Percentiles rank a stretch among this genome's conserved stretches.
Conservation (phyloP, 129 eudicot genomes). For the Artemisia argyi region DNA sequence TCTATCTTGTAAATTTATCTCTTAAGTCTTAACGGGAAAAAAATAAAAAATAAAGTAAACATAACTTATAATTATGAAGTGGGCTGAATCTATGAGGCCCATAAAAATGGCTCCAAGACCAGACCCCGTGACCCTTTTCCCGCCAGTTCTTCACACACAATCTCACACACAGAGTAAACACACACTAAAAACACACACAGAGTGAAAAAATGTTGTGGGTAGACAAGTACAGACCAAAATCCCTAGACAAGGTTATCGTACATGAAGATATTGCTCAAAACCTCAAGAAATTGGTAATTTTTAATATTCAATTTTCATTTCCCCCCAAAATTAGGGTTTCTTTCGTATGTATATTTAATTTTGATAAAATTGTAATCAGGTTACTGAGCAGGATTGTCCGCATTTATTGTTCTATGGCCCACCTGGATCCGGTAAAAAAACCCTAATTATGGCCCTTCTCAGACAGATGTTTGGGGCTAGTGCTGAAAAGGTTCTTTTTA, state of each 20-base stretch:
- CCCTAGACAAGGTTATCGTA: conserved; percentile 90
- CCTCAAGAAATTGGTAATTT: conserved; percentile 80
- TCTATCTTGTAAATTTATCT: too few species aligned
- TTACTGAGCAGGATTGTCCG: conserved; percentile 95
- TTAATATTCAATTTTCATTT: background rate
- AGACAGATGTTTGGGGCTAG: conserved; percentile 95
- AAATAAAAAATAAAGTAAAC: too few species aligned
- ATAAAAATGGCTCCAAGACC: conserved; percentile 24
- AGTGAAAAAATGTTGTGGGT: conserved; percentile 84
- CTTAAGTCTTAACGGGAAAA: too few species aligned
- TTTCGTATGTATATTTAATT: conserved; percentile 3
- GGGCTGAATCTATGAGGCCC: background rate
- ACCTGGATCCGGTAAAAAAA: conserved; percentile 94
- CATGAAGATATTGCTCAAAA: conserved; percentile 88
- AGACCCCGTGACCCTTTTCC: conserved; percentile 10
- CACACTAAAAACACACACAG: background rate
- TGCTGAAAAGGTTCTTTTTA: conserved; percentile 66
- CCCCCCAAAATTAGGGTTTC: conserved; percentile 25
- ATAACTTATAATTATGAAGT: too few species aligned
- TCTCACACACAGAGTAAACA: background rate
- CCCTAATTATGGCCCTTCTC: conserved; percentile 98
- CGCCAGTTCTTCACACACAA: conserved; percentile 37
- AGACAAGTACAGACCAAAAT: conserved; percentile 89
- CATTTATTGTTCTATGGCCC: conserved; percentile 93
- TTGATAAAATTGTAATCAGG: conserved; percentile 35